Evolutionary conservation across 2,329 filamentous ascomycete species (phyloP).

Genomic region (Diaporthe australafricana): DNA sequence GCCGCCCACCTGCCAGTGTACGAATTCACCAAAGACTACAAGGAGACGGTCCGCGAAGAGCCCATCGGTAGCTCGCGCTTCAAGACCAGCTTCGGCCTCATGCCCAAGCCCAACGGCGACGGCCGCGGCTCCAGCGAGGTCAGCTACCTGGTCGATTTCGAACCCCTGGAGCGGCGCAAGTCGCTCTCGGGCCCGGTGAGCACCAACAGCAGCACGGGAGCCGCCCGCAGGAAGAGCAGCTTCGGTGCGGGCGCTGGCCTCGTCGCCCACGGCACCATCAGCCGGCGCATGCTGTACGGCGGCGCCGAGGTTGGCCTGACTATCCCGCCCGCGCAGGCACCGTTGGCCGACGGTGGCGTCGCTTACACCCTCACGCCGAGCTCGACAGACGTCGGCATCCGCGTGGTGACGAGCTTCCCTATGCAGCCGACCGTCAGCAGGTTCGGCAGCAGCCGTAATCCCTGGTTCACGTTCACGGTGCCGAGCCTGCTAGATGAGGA

Average conservation of each 20-base stretch:
- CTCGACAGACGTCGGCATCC: constrained; percentile 25
- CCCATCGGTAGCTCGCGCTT: constrained; percentile 36
- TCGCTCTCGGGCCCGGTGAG: background rate
- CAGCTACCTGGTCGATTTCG: constrained; percentile 35
- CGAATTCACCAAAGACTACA: constrained; percentile 34
- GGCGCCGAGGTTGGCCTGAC: constrained; percentile 31
- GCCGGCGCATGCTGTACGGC: constrained; percentile 29
- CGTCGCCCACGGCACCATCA: constrained; percentile 27
- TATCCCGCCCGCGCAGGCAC: constrained; percentile 8
- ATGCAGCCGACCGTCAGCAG: constrained; percentile 19
- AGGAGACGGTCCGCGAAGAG: constrained; percentile 26
- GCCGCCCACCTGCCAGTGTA: constrained; percentile 36
- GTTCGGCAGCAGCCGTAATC: constrained; percentile 34
- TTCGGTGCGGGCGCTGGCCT: background rate
- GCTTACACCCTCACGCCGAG: constrained; percentile 27
- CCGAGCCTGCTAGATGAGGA: constrained; percentile 29
- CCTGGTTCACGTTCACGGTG: constrained; percentile 38
- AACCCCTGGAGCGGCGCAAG: constrained; percentile 28
- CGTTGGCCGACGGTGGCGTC: constrained; percentile 13
- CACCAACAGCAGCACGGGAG: background rate
- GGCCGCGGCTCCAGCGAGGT: constrained; percentile 32
- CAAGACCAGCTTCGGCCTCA: constrained; percentile 35
- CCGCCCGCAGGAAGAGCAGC: constrained; percentile 3
- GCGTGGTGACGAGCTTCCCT: constrained; percentile 14
- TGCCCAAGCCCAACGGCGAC: constrained; percentile 36